Percentiles rank a stretch among this genome's conserved stretches.
phyloP scores from a whole-genome alignment of 2,329 filamentous ascomycete genomes.

The Aspergillus brunneoviolaceus region DNA sequence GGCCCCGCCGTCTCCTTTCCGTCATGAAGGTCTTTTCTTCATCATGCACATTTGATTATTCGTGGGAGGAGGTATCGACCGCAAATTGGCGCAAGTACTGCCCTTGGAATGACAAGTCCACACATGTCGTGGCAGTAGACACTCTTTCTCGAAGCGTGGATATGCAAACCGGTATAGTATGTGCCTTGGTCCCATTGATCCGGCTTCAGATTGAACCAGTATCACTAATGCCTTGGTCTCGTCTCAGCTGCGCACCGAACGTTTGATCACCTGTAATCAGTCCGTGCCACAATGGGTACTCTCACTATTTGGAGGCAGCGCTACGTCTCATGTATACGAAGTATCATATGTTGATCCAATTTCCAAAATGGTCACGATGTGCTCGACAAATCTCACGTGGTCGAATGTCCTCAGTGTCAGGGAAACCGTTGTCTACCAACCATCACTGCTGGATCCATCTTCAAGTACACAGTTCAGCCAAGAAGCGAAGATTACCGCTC shows the following conservation, averaged over 20 bases:
- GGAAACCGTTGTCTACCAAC: conserved; percentile 87
- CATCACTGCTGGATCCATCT: conserved; percentile 50
- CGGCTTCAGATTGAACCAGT: neutral
- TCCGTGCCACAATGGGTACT: conserved; percentile 59
- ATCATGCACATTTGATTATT: conserved; percentile 88
- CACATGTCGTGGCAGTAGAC: conserved; percentile 93
- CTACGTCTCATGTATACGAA: conserved; percentile 89
- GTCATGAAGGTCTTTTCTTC: conserved; percentile 95
- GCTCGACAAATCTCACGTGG: conserved; percentile 91
- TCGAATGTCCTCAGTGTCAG: conserved; percentile 86
- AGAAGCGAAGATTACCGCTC: conserved; percentile 85
- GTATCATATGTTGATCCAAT: conserved; percentile 88
- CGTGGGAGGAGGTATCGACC: conserved; percentile 96
- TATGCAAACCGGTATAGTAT: conserved; percentile 64
- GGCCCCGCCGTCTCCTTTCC: conserved; percentile 12
- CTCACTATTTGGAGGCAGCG: conserved; percentile 72
- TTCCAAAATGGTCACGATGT: conserved; percentile 89
- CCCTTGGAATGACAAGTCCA: conserved; percentile 98
- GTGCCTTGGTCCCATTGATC: conserved; percentile 28
- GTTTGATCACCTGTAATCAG: conserved; percentile 56
- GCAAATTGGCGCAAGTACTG: conserved; percentile 99
- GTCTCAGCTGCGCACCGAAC: conserved; percentile 65
- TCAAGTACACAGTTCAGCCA: conserved; percentile 79
- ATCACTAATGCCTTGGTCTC: conserved; percentile 11
- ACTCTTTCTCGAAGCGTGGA: conserved; percentile 74